These are phyloP conservation scores for Solanum ossicruentum DNA, from an alignment of 257 asterid genomes.

Conservation along the genomic window DNA sequence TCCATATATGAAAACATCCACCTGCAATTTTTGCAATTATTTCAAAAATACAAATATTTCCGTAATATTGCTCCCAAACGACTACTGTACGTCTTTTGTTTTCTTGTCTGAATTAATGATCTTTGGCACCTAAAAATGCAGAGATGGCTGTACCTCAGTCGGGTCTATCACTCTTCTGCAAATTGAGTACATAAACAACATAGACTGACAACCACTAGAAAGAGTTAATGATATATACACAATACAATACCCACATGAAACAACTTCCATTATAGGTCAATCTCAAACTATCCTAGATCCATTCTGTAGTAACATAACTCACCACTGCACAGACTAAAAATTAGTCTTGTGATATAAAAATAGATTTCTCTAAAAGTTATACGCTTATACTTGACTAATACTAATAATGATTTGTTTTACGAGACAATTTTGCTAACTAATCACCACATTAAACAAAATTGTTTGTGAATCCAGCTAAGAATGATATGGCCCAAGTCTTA, in stretches of 20 bases:
- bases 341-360: no score
- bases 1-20: neutral
- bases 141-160: neutral
- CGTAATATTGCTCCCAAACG: neutral
- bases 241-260: neutral
- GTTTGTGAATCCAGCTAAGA: neutral
- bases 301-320: neutral
- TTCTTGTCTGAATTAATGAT: neutral
- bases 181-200: neutral
- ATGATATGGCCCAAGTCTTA: neutral
- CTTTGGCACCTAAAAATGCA: neutral
- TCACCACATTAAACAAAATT: neutral
- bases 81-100: neutral
- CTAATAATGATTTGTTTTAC: neutral
- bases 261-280: neutral
- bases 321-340: neutral
- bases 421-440: neutral
- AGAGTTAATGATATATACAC: neutral
- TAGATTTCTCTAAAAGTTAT: no score
- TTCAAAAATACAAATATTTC: neutral
- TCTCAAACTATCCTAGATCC: neutral
- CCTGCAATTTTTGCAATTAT: neutral
- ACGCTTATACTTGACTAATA: neutral
- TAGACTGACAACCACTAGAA: neutral
- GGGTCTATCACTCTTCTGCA: neutral